A percentile compares a stretch with the other conserved stretches of the same genome.
Conservation (phyloP, 2,329 filamentous ascomycete species). For the Colletotrichum sp. region DNA sequence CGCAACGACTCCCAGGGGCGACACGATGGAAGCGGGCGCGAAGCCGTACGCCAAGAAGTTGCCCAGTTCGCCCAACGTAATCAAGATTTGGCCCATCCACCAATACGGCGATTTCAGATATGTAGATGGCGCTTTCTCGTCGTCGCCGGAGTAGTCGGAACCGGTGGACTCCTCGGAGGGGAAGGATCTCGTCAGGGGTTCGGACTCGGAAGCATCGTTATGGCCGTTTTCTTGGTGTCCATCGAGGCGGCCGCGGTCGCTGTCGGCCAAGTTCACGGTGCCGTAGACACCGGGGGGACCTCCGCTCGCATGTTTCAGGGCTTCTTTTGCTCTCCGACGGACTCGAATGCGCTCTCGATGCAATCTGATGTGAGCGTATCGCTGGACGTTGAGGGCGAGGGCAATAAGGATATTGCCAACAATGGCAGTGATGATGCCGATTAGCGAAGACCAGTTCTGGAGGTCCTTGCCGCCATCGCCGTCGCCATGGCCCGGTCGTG, state of each 20-base stretch:
- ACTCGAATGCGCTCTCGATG: constrained; percentile 70
- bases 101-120: constrained; percentile 94
- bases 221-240: constrained; percentile 23
- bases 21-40: constrained; percentile 95
- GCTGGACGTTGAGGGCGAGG: constrained; percentile 92
- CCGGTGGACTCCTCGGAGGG: constrained; percentile 46
- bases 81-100: constrained; percentile 93
- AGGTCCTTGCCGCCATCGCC: constrained; percentile 51
- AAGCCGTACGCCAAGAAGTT: constrained; percentile 99
- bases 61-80: constrained; percentile 90
- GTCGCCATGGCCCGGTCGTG: constrained; percentile 24
- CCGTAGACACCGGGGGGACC: constrained; percentile 36
- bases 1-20: constrained; percentile 94
- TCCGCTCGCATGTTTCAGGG: constrained; percentile 49
- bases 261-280: constrained; percentile 27
- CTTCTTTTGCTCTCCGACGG: constrained; percentile 57
- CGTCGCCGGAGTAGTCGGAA: constrained; percentile 38
- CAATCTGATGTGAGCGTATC: constrained; percentile 90
- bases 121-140: constrained; percentile 56
- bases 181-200: constrained; percentile 57
- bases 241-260: not conserved
- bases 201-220: constrained; percentile 45
- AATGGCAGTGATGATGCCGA: constrained; percentile 93
- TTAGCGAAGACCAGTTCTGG: constrained; percentile 86
- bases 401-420: constrained; percentile 93